These are phyloP conservation scores for Apocynum venetum DNA, from an alignment of 257 asterid genomes.

Conservation along the genomic window DNA sequence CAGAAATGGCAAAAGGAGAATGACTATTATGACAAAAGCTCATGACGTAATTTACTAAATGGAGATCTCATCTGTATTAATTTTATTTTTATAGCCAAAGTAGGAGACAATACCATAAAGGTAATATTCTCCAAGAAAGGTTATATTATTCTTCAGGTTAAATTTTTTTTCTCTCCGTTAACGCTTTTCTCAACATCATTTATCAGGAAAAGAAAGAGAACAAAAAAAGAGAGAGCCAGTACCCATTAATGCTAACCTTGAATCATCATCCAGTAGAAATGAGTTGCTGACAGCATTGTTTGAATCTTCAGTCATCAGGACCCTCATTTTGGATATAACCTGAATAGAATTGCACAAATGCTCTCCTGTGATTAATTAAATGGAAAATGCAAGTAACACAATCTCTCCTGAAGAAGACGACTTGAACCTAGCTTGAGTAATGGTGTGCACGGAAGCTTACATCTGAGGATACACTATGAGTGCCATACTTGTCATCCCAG, in stretches of 20 bases:
- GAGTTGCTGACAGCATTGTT: constrained; percentile 93
- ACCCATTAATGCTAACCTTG: constrained; percentile 54
- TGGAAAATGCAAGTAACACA: constrained; percentile 9
- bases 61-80: not conserved
- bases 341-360: constrained; percentile 21
- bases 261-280: constrained; percentile 93
- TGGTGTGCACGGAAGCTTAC: constrained; percentile 60
- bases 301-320: constrained; percentile 91
- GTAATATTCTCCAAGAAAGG: not conserved
- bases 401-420: constrained; percentile 24
- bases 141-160: not conserved
- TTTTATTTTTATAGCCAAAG: not conserved
- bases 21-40: not conserved
- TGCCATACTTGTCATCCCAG: constrained; percentile 99
- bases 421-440: constrained; percentile 34
- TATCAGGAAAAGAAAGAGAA: not conserved
- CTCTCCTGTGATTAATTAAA: constrained; percentile 6
- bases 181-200: not conserved
- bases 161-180: not conserved
- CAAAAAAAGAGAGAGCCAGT: not conserved
- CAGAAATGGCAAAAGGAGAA: not conserved
- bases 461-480: constrained; percentile 87
- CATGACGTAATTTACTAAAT: not conserved
- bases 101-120: not conserved
- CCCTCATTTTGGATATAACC: constrained; percentile 95